These are phyloP conservation scores for Candida koratica DNA, from an alignment of 805 yeast genomes.

Conservation along the genomic window DNA sequence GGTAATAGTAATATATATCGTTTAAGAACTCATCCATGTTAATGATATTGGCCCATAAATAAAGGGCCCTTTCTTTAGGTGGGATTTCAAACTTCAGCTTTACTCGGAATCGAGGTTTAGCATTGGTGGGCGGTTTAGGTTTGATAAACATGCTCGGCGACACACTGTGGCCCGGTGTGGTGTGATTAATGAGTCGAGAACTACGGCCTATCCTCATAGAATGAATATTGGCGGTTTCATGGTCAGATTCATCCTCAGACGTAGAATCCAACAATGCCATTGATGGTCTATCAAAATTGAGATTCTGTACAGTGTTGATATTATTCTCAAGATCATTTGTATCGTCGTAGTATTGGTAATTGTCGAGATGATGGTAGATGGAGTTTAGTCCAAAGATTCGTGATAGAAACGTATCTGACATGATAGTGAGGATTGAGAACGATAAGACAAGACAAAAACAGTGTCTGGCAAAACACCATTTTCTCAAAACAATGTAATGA, in stretches of 20 bases:
- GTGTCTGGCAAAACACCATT: too few relatives aligned
- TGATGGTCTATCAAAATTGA: neutral
- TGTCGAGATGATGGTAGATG: conserved; percentile 39
- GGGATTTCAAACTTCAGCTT: conserved; percentile 29
- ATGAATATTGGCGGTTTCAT: conserved; percentile 10
- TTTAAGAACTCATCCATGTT: conserved; percentile 83
- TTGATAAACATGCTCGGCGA: conserved; percentile 7
- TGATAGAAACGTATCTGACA: conserved; percentile 48
- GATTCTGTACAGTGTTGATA: conserved; percentile 10
- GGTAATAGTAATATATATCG: conserved; percentile 78
- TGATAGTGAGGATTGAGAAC: too few relatives aligned
- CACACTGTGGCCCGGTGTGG: conserved; percentile 7
- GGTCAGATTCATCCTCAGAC: conserved; percentile 4
- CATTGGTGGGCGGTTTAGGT: conserved; percentile 10
- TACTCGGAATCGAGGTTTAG: conserved; percentile 6
- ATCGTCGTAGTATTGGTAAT: conserved; percentile 35
- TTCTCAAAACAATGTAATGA: too few relatives aligned
- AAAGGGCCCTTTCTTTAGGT: conserved; percentile 70
- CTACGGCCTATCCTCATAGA: conserved; percentile 10
- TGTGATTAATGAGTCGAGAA: conserved; percentile 1
- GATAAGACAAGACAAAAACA: too few relatives aligned
- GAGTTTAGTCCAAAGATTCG: conserved; percentile 57
- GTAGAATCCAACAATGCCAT: conserved; percentile 8
- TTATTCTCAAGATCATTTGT: conserved; percentile 25
- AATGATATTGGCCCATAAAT: conserved; percentile 96